Conservation (phyloP, 306 rosid species). For the Coriaria nepalensis region DNA sequence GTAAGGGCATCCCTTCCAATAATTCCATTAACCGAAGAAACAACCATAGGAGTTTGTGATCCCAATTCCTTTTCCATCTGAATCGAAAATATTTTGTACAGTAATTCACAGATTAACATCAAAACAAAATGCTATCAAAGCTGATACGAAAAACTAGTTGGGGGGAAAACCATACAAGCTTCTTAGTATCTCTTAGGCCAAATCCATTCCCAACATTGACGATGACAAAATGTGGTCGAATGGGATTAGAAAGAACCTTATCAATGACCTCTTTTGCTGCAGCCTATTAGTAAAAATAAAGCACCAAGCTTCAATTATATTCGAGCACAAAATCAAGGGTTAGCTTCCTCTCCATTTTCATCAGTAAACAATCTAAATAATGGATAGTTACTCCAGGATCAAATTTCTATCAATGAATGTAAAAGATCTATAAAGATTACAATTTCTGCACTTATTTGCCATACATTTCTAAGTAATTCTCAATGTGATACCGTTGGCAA, state of each 20-base stretch:
- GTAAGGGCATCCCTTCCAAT: constrained; percentile 50
- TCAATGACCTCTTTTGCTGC: constrained; percentile 51
- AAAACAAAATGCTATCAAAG: too few species aligned
- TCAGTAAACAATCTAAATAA: too few species aligned
- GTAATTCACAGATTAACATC: not conserved
- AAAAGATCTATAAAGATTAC: too few species aligned
- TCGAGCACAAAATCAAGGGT: too few species aligned
- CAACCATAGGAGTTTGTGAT: constrained; percentile 29
- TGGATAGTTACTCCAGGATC: too few species aligned
- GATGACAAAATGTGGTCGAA: constrained; percentile 48
- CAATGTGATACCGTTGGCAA: too few species aligned
- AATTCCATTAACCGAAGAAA: constrained; percentile 39
- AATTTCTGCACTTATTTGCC: too few species aligned
- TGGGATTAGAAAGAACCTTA: constrained; percentile 56
- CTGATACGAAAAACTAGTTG: too few species aligned
- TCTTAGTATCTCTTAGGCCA: constrained; percentile 13
- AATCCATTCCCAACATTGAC: constrained; percentile 35
- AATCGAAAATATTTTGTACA: not conserved
- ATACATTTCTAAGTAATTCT: too few species aligned
- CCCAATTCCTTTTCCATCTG: constrained; percentile 42
- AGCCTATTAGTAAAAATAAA: constrained; percentile 17
- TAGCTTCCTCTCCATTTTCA: too few species aligned
- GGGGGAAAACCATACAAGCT: constrained; percentile 26
- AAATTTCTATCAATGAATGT: too few species aligned
- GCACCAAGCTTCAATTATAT: too few species aligned